Base-by-base conservation (phyloP, 2,329 filamentous ascomycete genomes). In the Clonostachys rosea region DNA sequence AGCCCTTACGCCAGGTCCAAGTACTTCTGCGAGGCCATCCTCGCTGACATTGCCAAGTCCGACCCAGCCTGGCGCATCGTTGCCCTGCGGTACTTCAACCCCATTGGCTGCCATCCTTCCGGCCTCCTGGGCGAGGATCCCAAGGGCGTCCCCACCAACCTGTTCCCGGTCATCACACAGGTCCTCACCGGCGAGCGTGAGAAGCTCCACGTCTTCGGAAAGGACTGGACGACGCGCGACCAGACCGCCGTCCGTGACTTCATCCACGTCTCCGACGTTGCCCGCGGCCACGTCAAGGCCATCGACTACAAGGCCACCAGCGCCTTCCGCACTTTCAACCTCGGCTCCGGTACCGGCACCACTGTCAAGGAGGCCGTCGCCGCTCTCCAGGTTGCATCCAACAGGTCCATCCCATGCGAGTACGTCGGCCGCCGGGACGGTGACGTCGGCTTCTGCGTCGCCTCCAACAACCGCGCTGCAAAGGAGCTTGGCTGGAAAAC, bases 191-290 rank as follows among this genome's bases (percentile, higher is more conserved):
- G 82, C 2, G 63, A 71, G 35, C 71, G 73, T 43, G 56, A 68
- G 5, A 69, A 74, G 41, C 67, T 86, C n/a, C 70, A 78, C 44
- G 75, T 86, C 46, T 86, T 82, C 52, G 83, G 83, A 8, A 73
- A 71, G 4, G 81, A 87, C 60, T 87, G 82, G 75, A 73, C 82
- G 47, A 86, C 83, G 1, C 66, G 70, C 5, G 83, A 87, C 54
- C 83, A 83, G 14, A 86, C 83, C 1, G 81, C 81, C 2, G 73
- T 86, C 39, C 77, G 83, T 40, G 83, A 87, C 60, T 87, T 84
- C 57, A 84, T 86, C 52, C 83, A 86, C 54, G 83, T 86, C 36
- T 77, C 75, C 14, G 83, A 86, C 60, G 71, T 87, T 41, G 82
- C 82, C 6, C 70, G 76, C 40, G 83, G 79, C 5, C 83, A 87